Evolutionary conservation across 805 yeast species (phyloP), one percentile per base, ranked within the genome.

Genomic region (Candida fluviatilis): DNA sequence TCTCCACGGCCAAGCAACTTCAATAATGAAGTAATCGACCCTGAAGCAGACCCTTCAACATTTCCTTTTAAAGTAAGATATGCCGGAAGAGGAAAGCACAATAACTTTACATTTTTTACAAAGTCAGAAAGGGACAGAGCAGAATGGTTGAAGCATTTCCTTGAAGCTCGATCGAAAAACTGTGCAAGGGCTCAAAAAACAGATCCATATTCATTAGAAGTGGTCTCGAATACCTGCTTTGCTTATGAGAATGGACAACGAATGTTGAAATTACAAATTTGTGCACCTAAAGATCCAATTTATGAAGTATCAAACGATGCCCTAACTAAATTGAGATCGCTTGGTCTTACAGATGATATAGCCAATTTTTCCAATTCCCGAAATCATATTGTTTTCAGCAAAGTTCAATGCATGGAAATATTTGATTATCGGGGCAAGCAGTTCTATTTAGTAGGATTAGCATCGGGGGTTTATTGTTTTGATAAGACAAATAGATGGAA

Each of bases 381-480:
- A 21, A 50, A 47, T 34, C 54, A 50, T 36, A 43, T 65, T 19
- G 58, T 61, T 0, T 56, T 58, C 45, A 57, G 73, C 52, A 51
- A 54, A 17, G 58, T 74, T 2, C 58, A 66, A 23, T 72, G 79
- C 38, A 61, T 75, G 3, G 62, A 69, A 1, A 52, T 68, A 17
- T 74, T 85, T 43, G 55, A 51, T 11, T 71, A 65, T 47, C 68
- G 71, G 19, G 72, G 69, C 3, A 65, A 66, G 16, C 60, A 51
- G 8, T 81, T 72, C 42, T 57, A 69, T 30, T 55, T 84, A 2
- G 53, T 82, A 15, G 95, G 93, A 1, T 65, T 84, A 2, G 70
- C 70, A 1, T 60, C 67, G 37, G 95, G 96, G 0, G 58, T 88
- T 1, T 83, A 73, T 47, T 57, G 84, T 45, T 66, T 72, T n/a